Evolutionary conservation across 345 rosid genomes (phyloP), one percentile per base, ranked within the genome.

Genomic region (Murraya koenigii): DNA sequence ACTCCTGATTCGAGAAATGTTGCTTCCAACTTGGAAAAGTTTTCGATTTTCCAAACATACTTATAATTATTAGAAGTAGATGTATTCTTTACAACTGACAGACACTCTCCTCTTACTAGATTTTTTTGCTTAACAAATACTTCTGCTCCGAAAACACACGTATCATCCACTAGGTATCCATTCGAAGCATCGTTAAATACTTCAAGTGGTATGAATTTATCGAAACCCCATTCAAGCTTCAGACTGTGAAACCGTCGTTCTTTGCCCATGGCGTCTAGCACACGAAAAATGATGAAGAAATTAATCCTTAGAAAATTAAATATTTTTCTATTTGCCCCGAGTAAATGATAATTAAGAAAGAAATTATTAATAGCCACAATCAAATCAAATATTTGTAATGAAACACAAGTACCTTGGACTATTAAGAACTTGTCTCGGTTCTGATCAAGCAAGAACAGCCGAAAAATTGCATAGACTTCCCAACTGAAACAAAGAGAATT

Each of bases 371-470:
- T 3, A 11, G 49, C 15, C 15, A 10, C 11, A 8, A 11, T 44
- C 49, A 2, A 61, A 25, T 17, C n/a, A n/a, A n/a, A n/a, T n/a
- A n/a, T n/a, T n/a, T 61, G 14, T 17, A 61, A 61, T 2, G 8
- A 7, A 56, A 19, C 4, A 8, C 28, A 61, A 28, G n/a, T 25
- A 82, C 90, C 92, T 77, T 84, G 88, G 72, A 79, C 49, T 70
- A 76, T 59, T 66, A 62, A 71, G 84, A 84, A 81, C 58, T 64
- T 82, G 72, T 82, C 82, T 15, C 70, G 73, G 80, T 75, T 76
- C 80, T 87, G 92, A 70, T 89, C 85, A 25, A 85, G 87, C 77
- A 91, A 76, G 76, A 84, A 89, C 75, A 93, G 44, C 19, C 93
- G 85, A 78, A 86, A 66, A 81, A 80, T 74, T 2, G 89, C 88